Base-by-base conservation (phyloP, 1,284 basidiomycete genomes). In the Cryptococcus sp. region DNA sequence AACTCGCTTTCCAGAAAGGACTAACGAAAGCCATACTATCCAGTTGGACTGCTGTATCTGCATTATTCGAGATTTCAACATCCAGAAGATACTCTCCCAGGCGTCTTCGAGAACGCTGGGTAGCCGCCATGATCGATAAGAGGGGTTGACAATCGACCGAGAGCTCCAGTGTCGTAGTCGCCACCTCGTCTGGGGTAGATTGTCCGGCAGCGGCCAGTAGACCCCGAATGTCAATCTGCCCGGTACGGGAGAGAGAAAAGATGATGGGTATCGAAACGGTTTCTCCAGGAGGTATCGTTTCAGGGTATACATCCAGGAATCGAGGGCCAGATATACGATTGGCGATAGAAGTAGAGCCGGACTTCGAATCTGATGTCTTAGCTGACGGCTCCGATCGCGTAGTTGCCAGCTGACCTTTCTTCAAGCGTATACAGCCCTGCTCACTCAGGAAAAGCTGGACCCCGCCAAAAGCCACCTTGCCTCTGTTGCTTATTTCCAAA, bases 401-500 rank as follows among this genome's bases (percentile, higher is more conserved):
- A n/a, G n/a, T n/a, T n/a, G n/a, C n/a, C n/a, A 14, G 51, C 55
- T 49, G 34, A 53, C 55, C 28, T 19, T 47, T 43, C 25, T 49
- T 49, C 39, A 32, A 32, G 10, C 50, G 14, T 9, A 70, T 46
- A 14, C 66, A 52, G 4, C 62, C 62, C 1, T 58, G 58, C 3
- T 68, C 56, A 31, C 54, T 66, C 40, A 58, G 56, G 1, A 75
- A 46, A 37, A 73, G 52, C 41, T 60, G 54, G n/a, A 78, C 24
- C 22, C 63, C 55, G 10, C 50, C 52, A 13, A 77, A 36, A 0
- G 44, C 54, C 1, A 63, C 55, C 7, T 59, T 58, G 1, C 77
- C 75, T 2, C 42, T 49, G 52, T 78, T 78, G 5, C 44, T 48
- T 7, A 78, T 31, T 1, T n/a, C 48, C 14, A 78, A 3, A 3